Percentiles rank a stretch among this genome's conserved stretches.
Evolutionary conservation across 2,329 filamentous ascomycete species (phyloP).

Genomic region (Epichloe gansuensis): DNA sequence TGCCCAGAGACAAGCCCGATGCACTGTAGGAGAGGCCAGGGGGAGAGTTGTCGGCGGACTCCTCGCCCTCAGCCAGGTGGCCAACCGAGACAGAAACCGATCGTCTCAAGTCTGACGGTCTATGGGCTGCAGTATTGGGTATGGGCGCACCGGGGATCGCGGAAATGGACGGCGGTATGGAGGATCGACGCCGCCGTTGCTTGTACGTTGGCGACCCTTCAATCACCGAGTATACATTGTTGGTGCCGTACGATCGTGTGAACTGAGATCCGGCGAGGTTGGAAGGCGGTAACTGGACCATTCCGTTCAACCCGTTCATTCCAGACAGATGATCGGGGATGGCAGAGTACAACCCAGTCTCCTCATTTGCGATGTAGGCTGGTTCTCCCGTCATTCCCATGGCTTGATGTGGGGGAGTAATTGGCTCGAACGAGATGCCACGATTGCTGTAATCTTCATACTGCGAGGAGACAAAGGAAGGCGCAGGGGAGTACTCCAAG

Average conservation of each 20-base stretch:
- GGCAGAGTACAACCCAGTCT: conserved; percentile 88
- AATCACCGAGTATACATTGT: conserved; percentile 88
- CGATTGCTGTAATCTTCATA: conserved; percentile 97
- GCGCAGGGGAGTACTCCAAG: conserved; percentile 94
- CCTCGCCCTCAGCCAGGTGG: conserved; percentile 67
- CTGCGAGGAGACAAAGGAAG: conserved; percentile 96
- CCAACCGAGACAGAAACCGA: conserved; percentile 83
- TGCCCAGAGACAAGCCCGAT: conserved; percentile 48
- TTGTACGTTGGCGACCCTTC: conserved; percentile 98
- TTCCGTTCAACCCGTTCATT: conserved; percentile 65
- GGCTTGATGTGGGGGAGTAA: conserved; percentile 93
- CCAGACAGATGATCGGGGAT: conserved; percentile 73
- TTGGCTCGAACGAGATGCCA: conserved; percentile 88
- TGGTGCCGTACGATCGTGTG: conserved; percentile 55
- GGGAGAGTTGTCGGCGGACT: conserved; percentile 69
- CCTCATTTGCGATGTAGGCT: conserved; percentile 95
- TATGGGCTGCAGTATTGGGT: conserved; percentile 51
- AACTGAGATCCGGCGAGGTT: conserved; percentile 73
- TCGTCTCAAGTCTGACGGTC: conserved; percentile 79
- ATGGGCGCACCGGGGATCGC: conserved; percentile 55
- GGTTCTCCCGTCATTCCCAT: conserved; percentile 73
- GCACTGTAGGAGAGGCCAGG: conserved; percentile 62
- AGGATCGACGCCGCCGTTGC: conserved; percentile 86
- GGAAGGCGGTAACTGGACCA: conserved; percentile 82
- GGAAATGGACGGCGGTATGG: conserved; percentile 68